Base-by-base conservation (phyloP, 768 basidiomycete genomes). In the Naganishia vishniacii region DNA sequence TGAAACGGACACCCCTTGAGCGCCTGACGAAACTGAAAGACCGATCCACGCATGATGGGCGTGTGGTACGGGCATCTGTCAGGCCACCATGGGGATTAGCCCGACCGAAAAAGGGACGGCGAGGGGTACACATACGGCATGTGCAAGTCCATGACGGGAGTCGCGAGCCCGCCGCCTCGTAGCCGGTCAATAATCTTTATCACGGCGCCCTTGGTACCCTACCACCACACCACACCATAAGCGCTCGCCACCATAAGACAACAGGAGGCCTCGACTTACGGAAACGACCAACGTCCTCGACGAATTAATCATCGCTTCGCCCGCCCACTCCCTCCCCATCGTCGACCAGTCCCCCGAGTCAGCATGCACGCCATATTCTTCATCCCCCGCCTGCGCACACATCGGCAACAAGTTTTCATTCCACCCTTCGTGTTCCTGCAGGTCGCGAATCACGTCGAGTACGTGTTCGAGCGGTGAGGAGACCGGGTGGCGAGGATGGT, bases 81-180 rank as follows among this genome's bases (percentile, higher is more conserved):
- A 4, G 28, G 18, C n/a, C 8, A 26, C 6, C 15, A 32, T 40
- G 18, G 34, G 34, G 4, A 49, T 49, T 4, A 29, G 42, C 42
- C 29, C 20, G 18, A n/a, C 13, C 37, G 16, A 23, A 31, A 16
- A 48, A 18, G 20, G 20, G 31, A 56, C 25, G 20, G 18, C 23
- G 11, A 12, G 31, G 15, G 23, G 2, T 31, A 20, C 18, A 73
- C 74, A 56, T 66, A 76, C 74, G 73, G 73, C 71, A 74, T 73
- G 26, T 48, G 62, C 12, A 76, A 70, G 48, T 76, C 75, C 70
- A 76, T 74, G 2, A 76, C 75, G 15, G 73, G 73, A 66, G 71
- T 76, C 2, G 75, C 75, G 16, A 76, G 64, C 37, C 69, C 69
- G 0, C 72, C 62, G 2, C 66, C 64, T 34, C 73, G 68, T 34